A percentile compares a stretch with the other conserved stretches of the same genome.
Evolutionary conservation across 495 filamentous ascomycete genomes (phyloP).

Genomic region (Penicillium bovifimosum): DNA sequence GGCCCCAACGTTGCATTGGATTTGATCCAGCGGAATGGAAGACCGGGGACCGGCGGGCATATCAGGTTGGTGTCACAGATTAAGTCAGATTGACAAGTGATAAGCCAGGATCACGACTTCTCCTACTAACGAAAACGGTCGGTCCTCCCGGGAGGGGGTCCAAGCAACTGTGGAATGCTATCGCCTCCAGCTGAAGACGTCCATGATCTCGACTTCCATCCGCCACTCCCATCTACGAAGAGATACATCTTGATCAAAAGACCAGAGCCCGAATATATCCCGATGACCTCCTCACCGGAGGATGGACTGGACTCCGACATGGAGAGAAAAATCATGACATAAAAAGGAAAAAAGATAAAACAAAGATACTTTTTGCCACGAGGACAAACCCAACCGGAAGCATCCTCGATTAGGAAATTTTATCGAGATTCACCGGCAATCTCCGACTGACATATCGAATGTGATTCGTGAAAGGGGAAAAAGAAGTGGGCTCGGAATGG

Average conservation of each 20-base stretch:
- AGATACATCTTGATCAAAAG: background rate
- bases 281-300: conserved; percentile 1
- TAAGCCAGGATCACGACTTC: too few species aligned
- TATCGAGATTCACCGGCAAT: conserved; percentile 9
- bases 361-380: background rate
- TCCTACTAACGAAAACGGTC: too few species aligned
- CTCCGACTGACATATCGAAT: conserved; percentile 1
- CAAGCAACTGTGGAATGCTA: too few species aligned
- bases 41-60: too few species aligned
- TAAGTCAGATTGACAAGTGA: too few species aligned
- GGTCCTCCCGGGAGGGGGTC: too few species aligned
- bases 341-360: background rate
- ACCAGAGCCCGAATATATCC: conserved; percentile 4
- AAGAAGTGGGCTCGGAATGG: conserved; percentile 10
- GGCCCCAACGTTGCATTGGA: conserved; percentile 22
- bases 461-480: conserved; percentile 11
- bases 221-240: background rate
- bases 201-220: background rate
- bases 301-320: conserved; percentile 7
- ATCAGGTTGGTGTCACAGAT: too few species aligned
- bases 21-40: too few species aligned
- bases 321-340: too few species aligned
- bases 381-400: background rate
- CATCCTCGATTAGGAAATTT: conserved; percentile 6
- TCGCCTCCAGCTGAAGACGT: background rate